Conservation (phyloP, 192 early-diverging fungal species). For the Linnemannia elongata region DNA sequence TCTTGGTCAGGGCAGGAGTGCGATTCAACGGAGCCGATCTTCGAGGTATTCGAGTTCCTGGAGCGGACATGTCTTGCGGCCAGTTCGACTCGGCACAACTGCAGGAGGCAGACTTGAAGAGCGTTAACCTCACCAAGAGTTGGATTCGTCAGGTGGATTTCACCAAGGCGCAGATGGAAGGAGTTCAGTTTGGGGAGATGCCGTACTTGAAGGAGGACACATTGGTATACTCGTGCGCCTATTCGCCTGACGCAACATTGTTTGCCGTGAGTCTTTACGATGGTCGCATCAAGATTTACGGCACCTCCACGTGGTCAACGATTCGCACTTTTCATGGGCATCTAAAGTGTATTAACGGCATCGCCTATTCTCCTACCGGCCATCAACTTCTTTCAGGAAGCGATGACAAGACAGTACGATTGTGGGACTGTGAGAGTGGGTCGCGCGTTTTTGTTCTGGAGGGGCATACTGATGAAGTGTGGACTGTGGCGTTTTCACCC, state of each 20-base stretch:
- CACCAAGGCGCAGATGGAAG: background rate
- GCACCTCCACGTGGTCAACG: background rate
- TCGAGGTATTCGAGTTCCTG: slow-evolving; percentile 11
- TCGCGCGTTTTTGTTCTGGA: background rate
- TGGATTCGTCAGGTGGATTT: slow-evolving; percentile 14
- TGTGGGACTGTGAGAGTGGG: background rate
- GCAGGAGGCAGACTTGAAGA: slow-evolving; percentile 1
- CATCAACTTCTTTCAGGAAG: background rate
- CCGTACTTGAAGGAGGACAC: too few relatives aligned
- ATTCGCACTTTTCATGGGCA: background rate
- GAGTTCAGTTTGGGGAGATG: too few relatives aligned
- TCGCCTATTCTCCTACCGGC: background rate
- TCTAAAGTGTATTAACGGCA: background rate
- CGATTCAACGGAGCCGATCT: slow-evolving; percentile 12
- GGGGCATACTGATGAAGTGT: background rate
- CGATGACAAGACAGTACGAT: background rate
- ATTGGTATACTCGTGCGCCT: background rate
- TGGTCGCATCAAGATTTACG: background rate
- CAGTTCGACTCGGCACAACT: slow-evolving; percentile 18
- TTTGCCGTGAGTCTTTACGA: background rate
- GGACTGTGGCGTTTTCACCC: background rate
- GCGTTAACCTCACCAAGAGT: background rate
- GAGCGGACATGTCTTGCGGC: slow-evolving; percentile 10
- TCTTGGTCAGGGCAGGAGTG: slow-evolving; percentile 6
- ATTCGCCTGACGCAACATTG: background rate